Conservation (phyloP, 75 land plant species). For the Picea sitchensis region DNA sequence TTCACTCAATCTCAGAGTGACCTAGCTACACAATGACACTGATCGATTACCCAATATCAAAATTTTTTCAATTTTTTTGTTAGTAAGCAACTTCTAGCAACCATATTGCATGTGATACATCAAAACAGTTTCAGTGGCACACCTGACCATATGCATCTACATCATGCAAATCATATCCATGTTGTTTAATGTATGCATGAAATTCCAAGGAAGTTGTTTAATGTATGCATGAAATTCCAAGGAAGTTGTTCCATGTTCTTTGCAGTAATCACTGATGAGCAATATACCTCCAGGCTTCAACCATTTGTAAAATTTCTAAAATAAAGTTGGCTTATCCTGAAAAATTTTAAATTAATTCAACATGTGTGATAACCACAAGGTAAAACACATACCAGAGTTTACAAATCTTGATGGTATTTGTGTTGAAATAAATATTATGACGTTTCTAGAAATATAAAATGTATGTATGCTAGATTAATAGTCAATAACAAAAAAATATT, state of each 20-base stretch:
- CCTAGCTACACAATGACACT: background rate
- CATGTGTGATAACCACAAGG: background rate
- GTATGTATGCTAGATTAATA: background rate
- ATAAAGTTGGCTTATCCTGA: slow-evolving; percentile 91
- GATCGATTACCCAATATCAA: background rate
- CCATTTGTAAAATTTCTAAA: slow-evolving; percentile 76
- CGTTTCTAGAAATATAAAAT: background rate
- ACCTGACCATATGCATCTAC: slow-evolving; percentile 91
- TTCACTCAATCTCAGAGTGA: background rate
- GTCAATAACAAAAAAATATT: background rate
- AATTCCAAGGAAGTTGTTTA: slow-evolving; percentile 27
- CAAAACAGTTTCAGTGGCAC: background rate
- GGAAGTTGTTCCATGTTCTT: slow-evolving; percentile 50
- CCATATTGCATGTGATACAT: background rate
- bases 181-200: background rate
- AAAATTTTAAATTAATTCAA: background rate
- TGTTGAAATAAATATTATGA: background rate
- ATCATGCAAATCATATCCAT: slow-evolving; percentile 97
- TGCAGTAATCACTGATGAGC: slow-evolving; percentile 96
- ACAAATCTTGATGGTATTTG: background rate
- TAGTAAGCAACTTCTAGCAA: background rate
- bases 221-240: slow-evolving; percentile 74
- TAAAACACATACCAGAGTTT: no score
- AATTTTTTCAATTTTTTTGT: background rate
- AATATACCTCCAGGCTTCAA: slow-evolving; percentile 92